These are phyloP conservation scores for Kurtzmaniella quercitrusa DNA, from an alignment of 1,139 yeast species.

Conservation along the genomic window DNA sequence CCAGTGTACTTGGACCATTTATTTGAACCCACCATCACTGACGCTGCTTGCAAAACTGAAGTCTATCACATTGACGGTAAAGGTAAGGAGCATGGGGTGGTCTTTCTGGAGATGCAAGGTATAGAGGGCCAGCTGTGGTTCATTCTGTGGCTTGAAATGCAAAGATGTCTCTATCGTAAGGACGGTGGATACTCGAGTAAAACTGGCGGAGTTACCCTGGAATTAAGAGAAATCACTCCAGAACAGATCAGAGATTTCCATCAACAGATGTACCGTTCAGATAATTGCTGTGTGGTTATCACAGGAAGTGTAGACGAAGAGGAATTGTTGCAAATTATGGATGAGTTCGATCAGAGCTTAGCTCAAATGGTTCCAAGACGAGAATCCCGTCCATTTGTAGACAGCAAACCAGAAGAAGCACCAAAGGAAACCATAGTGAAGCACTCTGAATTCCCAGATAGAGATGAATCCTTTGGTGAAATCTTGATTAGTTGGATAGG, in stretches of 20 bases:
- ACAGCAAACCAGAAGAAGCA: conserved; percentile 47
- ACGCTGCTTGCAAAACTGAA: conserved; percentile 88
- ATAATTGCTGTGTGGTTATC: conserved; percentile 75
- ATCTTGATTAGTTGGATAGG: conserved; percentile 79
- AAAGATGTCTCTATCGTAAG: conserved; percentile 53
- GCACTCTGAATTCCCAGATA: conserved; percentile 77
- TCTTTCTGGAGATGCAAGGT: conserved; percentile 96
- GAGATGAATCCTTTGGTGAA: conserved; percentile 84
- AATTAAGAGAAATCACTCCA: conserved; percentile 67
- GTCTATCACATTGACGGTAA: conserved; percentile 92
- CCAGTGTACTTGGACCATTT: conserved; percentile 92
- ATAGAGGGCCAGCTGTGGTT: conserved; percentile 80
- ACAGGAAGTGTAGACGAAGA: conserved; percentile 78
- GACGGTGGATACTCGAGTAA: conserved; percentile 84
- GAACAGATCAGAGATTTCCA: conserved; percentile 78
- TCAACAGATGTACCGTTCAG: conserved; percentile 67
- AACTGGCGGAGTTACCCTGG: conserved; percentile 86
- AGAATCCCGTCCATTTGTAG: conserved; percentile 72
- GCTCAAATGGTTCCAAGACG: conserved; percentile 22
- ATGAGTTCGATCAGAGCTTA: conserved; percentile 58
- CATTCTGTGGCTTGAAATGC: conserved; percentile 58
- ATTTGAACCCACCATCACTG: conserved; percentile 79
- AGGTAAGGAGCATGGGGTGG: conserved; percentile 94
- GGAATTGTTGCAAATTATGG: conserved; percentile 61
- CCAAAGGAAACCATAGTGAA: conserved; percentile 41